Evolutionary conservation across 2,329 filamentous ascomycete species (phyloP).

Genomic region (Alternaria sp.): DNA sequence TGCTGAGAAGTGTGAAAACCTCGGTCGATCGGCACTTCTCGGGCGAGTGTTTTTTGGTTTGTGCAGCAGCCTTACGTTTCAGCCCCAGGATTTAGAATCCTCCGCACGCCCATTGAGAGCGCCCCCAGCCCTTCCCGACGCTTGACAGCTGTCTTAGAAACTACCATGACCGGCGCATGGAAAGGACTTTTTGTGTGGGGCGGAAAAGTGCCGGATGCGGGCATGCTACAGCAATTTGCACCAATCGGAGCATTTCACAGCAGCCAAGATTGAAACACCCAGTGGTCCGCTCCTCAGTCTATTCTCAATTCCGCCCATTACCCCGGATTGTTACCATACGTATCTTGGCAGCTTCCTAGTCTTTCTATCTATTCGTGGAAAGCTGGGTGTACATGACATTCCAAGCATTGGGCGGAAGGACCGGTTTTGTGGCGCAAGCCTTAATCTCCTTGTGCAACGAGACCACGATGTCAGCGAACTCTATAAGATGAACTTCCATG

Average conservation of each 20-base stretch:
- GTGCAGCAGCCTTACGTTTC: neutral
- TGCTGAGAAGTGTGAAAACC: neutral
- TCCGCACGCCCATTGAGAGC: neutral
- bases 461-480: neutral
- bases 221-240: constrained; percentile 9
- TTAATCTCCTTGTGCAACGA: neutral
- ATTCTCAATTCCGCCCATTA: neutral
- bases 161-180: neutral
- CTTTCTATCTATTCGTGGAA: constrained; percentile 2
- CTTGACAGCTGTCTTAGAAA: neutral
- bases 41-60: too few relatives aligned
- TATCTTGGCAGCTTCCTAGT: neutral
- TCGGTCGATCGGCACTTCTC: neutral
- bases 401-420: neutral
- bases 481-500: neutral
- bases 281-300: neutral
- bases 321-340: neutral
- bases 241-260: constrained; percentile 17
- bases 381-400: neutral
- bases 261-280: neutral
- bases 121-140: neutral
- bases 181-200: neutral
- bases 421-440: neutral
- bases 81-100: neutral
- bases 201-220: constrained; percentile 10